Base-by-base conservation (phyloP, 495 filamentous ascomycete genomes). In the Corynascus novoguineensis region DNA sequence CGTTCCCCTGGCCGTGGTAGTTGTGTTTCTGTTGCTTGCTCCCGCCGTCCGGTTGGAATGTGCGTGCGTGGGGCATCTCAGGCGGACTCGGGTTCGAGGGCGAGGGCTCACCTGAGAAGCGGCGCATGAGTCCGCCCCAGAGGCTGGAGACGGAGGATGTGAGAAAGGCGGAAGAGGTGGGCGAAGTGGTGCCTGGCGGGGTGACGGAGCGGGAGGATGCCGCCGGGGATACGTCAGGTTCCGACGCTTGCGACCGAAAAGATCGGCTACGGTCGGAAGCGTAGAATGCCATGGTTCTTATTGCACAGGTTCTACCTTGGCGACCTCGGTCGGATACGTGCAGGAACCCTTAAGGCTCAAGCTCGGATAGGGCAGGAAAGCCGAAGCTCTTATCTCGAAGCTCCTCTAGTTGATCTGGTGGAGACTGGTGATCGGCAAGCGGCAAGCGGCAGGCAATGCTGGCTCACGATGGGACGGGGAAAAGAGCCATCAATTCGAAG, bases 121-220 rank as follows among this genome's bases (percentile, higher is more conserved):
- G 71, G 11, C 71, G 68, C 29, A 72, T 57, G 24, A 73, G 55
- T 7, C 71, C 71, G 37, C 64, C 64, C 63, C 65, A 70, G 64
- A 72, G 60, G 49, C 57, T 60, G 29, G 62, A 64, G 34, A 71
- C 62, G n/a, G 67, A 60, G 2, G 61, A 63, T 17, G 65, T 24
- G 38, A 64, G 49, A 50, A 57, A 63, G 54, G 61, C 46, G 14
- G 70, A 52, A 42, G 57, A 55, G 65, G 65, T 44, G 25, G 57
- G 45, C 12, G 61, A 57, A 38, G 55, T 5, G 12, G 53, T 14
- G 41, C 47, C 54, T n/a, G 68, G 58, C 15, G 72, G 73, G 15
- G 63, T 72, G 31, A 31, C 64, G 68, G 32, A 64, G 63, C 62
- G 72, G 54, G 58, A 71, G 27, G 49, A 73, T 53, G 60, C 64